Percentiles rank a stretch among this genome's conserved stretches.
phyloP scores from a whole-genome alignment of 352 stramenopile genomes.

The Globisporangium takayamanum region DNA sequence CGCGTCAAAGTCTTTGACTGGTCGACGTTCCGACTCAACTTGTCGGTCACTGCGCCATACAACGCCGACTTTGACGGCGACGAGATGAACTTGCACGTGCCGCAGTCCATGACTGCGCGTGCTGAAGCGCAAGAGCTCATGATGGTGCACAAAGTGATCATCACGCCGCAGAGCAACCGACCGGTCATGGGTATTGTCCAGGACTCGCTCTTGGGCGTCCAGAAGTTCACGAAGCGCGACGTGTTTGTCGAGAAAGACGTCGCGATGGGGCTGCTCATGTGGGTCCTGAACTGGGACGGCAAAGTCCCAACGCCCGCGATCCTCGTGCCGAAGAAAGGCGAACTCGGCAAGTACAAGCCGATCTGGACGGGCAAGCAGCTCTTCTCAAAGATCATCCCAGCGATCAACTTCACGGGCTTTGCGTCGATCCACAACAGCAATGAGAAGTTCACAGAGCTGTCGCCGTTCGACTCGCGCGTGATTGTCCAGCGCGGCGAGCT shows the following conservation, averaged over 20 bases:
- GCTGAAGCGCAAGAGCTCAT: slow-evolving; percentile 98
- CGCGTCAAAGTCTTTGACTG: slow-evolving; percentile 98
- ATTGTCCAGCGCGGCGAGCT: slow-evolving; percentile 97
- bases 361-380: slow-evolving; percentile 99
- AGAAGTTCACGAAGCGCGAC: slow-evolving; percentile 98
- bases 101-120: slow-evolving; percentile 95
- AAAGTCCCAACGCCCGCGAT: slow-evolving; percentile 95
- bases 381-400: slow-evolving; percentile 95
- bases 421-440: slow-evolving; percentile 94
- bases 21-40: slow-evolving; percentile 99
- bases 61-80: slow-evolving; percentile 99
- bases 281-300: slow-evolving; percentile 96
- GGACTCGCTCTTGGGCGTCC: slow-evolving; percentile 94
- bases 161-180: slow-evolving; percentile 97
- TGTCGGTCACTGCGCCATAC: slow-evolving; percentile 97
- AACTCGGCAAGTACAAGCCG: slow-evolving; percentile 81
- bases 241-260: slow-evolving; percentile 97
- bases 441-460: slow-evolving; percentile 86
- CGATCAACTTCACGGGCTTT: slow-evolving; percentile 95
- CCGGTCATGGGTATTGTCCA: slow-evolving; percentile 99
- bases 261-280: slow-evolving; percentile 98
- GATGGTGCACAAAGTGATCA: slow-evolving; percentile 98
- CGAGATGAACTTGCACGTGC: slow-evolving; percentile 99
- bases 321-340: slow-evolving; percentile 90
- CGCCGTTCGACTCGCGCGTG: slow-evolving; percentile 95